Evolutionary conservation across 2,329 filamentous ascomycete genomes (phyloP).

Genomic region (Colletotrichum sp.): DNA sequence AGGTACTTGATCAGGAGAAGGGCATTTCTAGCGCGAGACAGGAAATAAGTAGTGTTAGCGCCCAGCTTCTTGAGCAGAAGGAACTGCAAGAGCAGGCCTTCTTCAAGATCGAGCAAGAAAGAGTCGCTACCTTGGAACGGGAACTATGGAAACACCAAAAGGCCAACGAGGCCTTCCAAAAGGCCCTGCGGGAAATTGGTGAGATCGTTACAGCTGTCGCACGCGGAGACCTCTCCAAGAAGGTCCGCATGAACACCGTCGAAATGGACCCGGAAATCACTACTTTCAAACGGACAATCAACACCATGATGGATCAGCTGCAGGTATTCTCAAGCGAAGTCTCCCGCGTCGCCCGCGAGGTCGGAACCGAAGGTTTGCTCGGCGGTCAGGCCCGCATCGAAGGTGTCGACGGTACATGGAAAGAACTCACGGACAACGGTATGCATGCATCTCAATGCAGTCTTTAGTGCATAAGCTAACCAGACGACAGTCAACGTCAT

Average conservation of each 20-base stretch:
- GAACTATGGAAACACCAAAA: constrained; percentile 97
- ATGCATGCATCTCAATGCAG: constrained; percentile 25
- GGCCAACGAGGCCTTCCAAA: constrained; percentile 98
- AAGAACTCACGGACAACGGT: constrained; percentile 90
- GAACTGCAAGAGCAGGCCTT: constrained; percentile 83
- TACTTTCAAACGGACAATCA: constrained; percentile 97
- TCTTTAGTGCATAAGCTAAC: background rate
- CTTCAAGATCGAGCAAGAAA: constrained; percentile 82
- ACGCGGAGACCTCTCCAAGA: constrained; percentile 93
- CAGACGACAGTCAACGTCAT: constrained; percentile 72
- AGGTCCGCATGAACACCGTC: constrained; percentile 92
- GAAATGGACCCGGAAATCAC: constrained; percentile 99
- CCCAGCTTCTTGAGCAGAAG: constrained; percentile 85
- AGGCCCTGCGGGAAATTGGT: constrained; percentile 93
- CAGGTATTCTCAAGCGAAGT: constrained; percentile 97
- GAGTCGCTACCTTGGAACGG: constrained; percentile 87
- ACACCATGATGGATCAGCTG: constrained; percentile 98
- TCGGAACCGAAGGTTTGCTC: constrained; percentile 93
- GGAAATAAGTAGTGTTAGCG: constrained; percentile 84
- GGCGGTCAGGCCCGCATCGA: constrained; percentile 94
- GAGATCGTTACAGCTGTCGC: constrained; percentile 97
- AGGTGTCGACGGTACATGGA: constrained; percentile 96
- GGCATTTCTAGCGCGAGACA: constrained; percentile 87
- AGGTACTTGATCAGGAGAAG: constrained; percentile 92
- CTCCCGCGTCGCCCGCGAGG: constrained; percentile 90